phyloP scores from a whole-genome alignment of 768 basidiomycete genomes.

The Tricholoma saponaceum region DNA sequence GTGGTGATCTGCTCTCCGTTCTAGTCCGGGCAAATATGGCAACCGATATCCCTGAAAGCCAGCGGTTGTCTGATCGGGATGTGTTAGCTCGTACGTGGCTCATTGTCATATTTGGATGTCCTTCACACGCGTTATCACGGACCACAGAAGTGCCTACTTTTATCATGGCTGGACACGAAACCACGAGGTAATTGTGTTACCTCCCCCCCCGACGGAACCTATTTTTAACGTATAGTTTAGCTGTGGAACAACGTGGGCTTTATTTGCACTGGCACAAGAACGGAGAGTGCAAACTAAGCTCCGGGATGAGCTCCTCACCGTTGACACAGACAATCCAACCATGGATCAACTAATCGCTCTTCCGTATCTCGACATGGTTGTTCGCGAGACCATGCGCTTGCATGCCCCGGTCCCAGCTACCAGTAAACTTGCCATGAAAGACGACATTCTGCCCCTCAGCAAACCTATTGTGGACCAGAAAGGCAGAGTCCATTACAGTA shows the following conservation, averaged over 20 bases:
- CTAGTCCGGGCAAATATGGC: slow-evolving; percentile 50
- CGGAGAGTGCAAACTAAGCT: slow-evolving; percentile 50
- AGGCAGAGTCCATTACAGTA: slow-evolving; percentile 35
- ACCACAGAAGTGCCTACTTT: slow-evolving; percentile 45
- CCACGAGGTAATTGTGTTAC: slow-evolving; percentile 30
- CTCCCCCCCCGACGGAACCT: background rate
- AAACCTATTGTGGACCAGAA: slow-evolving; percentile 40
- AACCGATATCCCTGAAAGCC: slow-evolving; percentile 25
- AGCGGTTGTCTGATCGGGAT: slow-evolving; percentile 17
- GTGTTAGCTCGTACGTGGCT: slow-evolving; percentile 13
- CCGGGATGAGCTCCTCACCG: slow-evolving; percentile 49
- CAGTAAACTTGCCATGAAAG: slow-evolving; percentile 40
- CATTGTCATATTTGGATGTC: too few relatives aligned
- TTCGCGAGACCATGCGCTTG: slow-evolving; percentile 56
- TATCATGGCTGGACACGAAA: slow-evolving; percentile 46
- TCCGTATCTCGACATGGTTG: slow-evolving; percentile 65
- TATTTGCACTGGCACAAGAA: slow-evolving; percentile 49
- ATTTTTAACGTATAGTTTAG: slow-evolving; percentile 14
- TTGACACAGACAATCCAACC: slow-evolving; percentile 52
- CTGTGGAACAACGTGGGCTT: slow-evolving; percentile 51
- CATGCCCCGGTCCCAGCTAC: slow-evolving; percentile 47
- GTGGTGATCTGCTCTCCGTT: slow-evolving; percentile 44
- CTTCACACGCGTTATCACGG: background rate
- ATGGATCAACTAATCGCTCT: slow-evolving; percentile 69
- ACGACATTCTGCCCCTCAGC: slow-evolving; percentile 50